Base-by-base conservation (phyloP, 306 rosid species). In the Sicyos edulis region DNA sequence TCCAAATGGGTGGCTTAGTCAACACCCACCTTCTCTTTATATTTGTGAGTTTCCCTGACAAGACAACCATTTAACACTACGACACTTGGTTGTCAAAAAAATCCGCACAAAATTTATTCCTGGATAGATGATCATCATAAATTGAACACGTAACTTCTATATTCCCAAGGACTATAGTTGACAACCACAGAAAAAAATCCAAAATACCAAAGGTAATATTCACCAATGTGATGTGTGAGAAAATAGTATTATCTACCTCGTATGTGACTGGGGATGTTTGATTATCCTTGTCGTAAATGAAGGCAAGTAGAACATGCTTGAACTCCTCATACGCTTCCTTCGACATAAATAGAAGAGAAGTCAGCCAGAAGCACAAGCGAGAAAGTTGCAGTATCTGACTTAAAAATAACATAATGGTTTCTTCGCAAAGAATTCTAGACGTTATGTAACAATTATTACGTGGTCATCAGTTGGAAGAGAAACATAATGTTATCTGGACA, bases 281-380 rank as follows among this genome's bases (percentile, higher is more conserved):
- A 79, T 91, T 97, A 21, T 87, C 90, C 76, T 95, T 91, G 81
- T 95, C 95, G 77, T 95, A 95, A 54, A 95, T 86, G 80, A 95
- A 87, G 37, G 99, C 95, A 55, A 95, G 99, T 50, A 95, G 83
- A 61, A 95, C 91, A 71, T 95, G 99, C 87, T 95, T 95, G 88
- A 95, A 95, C 81, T 95, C 99, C 92, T 86, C 97, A 42, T 95
- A 95, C 73, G 99, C 99, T 88, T 95, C 99, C 99, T 95, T 87
- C 73, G 89, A 73, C 56, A 75, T 78, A 83, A 81, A 79, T 74
- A 82, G 62, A 77, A 53, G 71, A 73, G 73, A 13, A 20, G 42
- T 85, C 79, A 45, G 59, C 82, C 82, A 88, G 73, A 77, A 80
- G 58, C 68, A 53, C 75, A 32, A 54, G 47, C 8, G 54, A 14